Base-by-base conservation (phyloP, 371 early-diverging fungal species). In the Mucor mucedo region DNA sequence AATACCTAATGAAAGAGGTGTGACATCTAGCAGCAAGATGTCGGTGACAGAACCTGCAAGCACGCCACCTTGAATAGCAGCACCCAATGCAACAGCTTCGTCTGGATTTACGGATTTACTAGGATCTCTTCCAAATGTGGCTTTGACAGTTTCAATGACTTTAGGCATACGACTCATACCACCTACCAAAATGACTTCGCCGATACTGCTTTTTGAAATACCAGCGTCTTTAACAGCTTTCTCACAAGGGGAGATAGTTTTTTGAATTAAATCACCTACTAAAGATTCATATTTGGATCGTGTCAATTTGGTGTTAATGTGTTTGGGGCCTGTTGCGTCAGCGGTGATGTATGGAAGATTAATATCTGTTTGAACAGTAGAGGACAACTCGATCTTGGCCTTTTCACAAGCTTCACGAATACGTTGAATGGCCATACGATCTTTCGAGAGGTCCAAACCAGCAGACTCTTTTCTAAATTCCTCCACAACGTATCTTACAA, bases 91-190 rank as follows among this genome's bases (percentile, higher is more conserved):
- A 30, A 99, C 99, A 41, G 99, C 99, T 79, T 99, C 99, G 75
- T 99, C 99, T 27, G 99, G 99, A 85, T 99, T 96, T 71, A 99
- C 96, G 56, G 89, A 86, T 83, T 94, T 94, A 76, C 89, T 87
- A 13, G 99, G 98, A 48, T 97, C 94, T 33, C 88, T 89, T 45
- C 93, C 93, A 76, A 99, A 99, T 61, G 95, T 81, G 29, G 73
- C 61, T 80, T 93, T 93, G 76, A 99, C 99, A 1, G 93, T 88
- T 60, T 95, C 95, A 68, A 95, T 86, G 27, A 99, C 98, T 82
- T 93, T 95, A 68, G 99, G 99, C 86, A 99, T 94, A 73, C 99
- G 91, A 40, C 98, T 93, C 98, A 98, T 98, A 72, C 99, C 99
- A 72, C 99, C 99, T 47, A 99, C 99, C 62, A 99, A 84, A 66